Evolutionary conservation across 495 filamentous ascomycete genomes (phyloP).

Genomic region (Extremus antarcticus): DNA sequence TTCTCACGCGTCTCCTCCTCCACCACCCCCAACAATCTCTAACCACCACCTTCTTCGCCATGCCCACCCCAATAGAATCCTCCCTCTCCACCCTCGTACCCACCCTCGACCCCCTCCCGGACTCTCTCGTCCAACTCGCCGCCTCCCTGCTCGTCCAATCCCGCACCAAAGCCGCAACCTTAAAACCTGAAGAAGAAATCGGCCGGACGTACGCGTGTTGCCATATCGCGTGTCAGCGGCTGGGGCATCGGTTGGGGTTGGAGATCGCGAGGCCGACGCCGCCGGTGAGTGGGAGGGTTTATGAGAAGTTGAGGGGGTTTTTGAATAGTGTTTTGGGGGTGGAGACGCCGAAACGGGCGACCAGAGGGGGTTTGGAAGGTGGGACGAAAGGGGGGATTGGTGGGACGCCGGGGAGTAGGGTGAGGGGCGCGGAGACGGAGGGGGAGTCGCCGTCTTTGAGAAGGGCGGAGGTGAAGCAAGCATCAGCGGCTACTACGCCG

Average conservation of each 20-base stretch:
- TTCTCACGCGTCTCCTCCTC: neutral
- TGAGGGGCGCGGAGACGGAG: neutral
- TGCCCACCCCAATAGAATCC: neutral
- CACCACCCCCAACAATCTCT: neutral
- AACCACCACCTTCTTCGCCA: neutral
- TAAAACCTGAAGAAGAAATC: constrained; percentile 84
- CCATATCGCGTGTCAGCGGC: constrained; percentile 83
- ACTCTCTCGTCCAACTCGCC: constrained; percentile 64
- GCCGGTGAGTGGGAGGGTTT: constrained; percentile 70
- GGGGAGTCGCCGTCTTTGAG: neutral
- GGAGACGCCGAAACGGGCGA: neutral
- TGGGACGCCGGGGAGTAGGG: neutral
- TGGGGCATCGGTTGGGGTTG: constrained; percentile 74
- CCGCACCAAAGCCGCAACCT: constrained; percentile 59
- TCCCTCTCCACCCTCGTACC: constrained; percentile 50
- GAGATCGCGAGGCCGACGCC: constrained; percentile 70
- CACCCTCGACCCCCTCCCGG: constrained; percentile 60
- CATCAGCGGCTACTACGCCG: neutral
- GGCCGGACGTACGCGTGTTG: constrained; percentile 80
- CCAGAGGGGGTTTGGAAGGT: neutral
- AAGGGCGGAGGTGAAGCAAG: neutral
- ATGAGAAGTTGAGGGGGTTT: constrained; percentile 73
- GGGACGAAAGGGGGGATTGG: neutral
- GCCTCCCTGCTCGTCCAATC: constrained; percentile 78
- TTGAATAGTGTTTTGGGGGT: constrained; percentile 58